Base-by-base conservation (phyloP, 306 rosid species). In the Rosa persica region DNA sequence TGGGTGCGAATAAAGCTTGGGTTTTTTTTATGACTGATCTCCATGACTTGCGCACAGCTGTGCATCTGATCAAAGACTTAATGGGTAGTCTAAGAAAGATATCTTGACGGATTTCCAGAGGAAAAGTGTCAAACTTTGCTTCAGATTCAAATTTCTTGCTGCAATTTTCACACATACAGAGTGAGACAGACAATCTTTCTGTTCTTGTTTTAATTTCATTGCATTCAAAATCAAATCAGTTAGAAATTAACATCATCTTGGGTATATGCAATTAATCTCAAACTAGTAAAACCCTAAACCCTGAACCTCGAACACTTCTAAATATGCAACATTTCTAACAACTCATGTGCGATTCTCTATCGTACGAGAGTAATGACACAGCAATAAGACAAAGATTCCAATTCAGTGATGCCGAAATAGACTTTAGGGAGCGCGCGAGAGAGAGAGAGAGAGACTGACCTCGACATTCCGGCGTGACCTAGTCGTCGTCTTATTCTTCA, bases 41-140 rank as follows among this genome's bases (percentile, higher is more conserved):
- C 69, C 69, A 64, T 13, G 69, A 38, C 23, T 64, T 64, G 12
- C n/a, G 43, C 44, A 64, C 69, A 16, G 69, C 69, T 20, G 69
- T 64, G 69, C 69, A 64, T 34, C 5, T 36, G 69, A 64, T 30
- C 44, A 64, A 64, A 15, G 11, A 64, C 44, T 64, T 34, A 2
- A 34, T 64, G 69, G 44, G 44, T 64, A 64, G 44, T 7, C 69
- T 34, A 64, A 34, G 44, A 64, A 64, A 34, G 11, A 64, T 64
- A 34, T 64, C 69, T 3, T 34, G n/a, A 34, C 12, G 7, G 8
- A 64, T 34, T 34, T 64, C 69, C 69, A 6, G n/a, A 64, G 69
- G 69, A 15, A 64, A 64, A 64, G 69, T 5, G 7, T 61, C 67
- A 61, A 61, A 27, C 36, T 23, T 27, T 61, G 2, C 39, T 25